Base-by-base conservation (phyloP, 169 alveolate species). In the Plasmodium knowlesi region DNA sequence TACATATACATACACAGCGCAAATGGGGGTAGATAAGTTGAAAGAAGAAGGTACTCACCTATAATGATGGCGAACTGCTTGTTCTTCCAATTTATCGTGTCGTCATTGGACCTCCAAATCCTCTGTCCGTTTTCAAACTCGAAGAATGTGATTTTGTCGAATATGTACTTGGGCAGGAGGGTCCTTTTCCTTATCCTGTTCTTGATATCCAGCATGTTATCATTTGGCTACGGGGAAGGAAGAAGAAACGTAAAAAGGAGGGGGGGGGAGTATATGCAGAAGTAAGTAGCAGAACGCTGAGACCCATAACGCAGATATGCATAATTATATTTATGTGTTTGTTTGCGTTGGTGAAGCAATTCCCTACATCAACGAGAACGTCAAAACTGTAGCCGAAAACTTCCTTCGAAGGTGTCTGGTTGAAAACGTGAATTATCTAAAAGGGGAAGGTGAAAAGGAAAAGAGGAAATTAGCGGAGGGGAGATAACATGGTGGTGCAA, bases 71-170 rank as follows among this genome's bases (percentile, higher is more conserved):
- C 88, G 53, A 67, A 70, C 25, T 67, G 85, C 73, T 90, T 90
- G 80, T 90, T 90, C n/a, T 80, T 78, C 95, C 95, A 90, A 28
- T 90, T 90, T 12, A 90, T 82, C 10, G 84, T 82, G 61, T 90
- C 95, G 37, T 90, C 95, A 19, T 90, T 90, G 16, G 95, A 90
- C 39, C 86, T 90, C 95, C 95, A 90, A 22, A 90, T 57, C 57
- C 95, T 90, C 83, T 90, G 95, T 1, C 92, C 95, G 73, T 90
- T 82, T 22, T 90, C 95, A 80, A 81, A 90, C 83, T 90, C 95
- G 54, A 90, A 90, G 43, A 90, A 90, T 4, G 95, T 81, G 9
- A 90, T 81, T 81, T 90, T 90, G 54, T 90, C 95, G 83, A 90
- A 90, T 41, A 90, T 82, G 74, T 82, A 90, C 32, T 82, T 90